Percentiles rank a stretch among this genome's conserved stretches.
Conservation (phyloP, 495 filamentous ascomycete genomes). For the Neurospora sp. region DNA sequence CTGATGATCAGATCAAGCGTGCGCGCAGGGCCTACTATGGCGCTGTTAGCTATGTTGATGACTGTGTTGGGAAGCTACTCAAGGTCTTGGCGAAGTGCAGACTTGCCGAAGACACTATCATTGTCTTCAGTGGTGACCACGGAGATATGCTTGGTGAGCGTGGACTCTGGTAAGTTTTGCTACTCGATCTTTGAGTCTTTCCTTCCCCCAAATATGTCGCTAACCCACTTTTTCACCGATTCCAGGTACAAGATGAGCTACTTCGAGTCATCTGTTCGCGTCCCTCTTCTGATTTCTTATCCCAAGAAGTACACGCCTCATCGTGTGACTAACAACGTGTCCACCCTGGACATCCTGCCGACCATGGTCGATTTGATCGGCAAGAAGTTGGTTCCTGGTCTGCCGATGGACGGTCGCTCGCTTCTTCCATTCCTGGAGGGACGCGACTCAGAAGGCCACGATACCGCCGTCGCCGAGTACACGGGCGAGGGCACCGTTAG, state of each 20-base stretch:
- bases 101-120: slow-evolving; percentile 69
- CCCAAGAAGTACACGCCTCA: slow-evolving; percentile 58
- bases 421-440: slow-evolving; percentile 62
- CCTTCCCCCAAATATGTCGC: not conserved
- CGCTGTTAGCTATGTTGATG: slow-evolving; percentile 80
- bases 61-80: slow-evolving; percentile 72
- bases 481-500: slow-evolving; percentile 79
- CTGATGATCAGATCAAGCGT: slow-evolving; percentile 66
- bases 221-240: not conserved
- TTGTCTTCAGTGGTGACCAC: slow-evolving; percentile 83
- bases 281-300: slow-evolving; percentile 68
- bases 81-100: slow-evolving; percentile 61
- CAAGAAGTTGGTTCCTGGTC: slow-evolving; percentile 44
- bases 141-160: slow-evolving; percentile 90
- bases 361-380: slow-evolving; percentile 76
- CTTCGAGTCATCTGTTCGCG: slow-evolving; percentile 74
- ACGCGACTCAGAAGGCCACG: slow-evolving; percentile 38
- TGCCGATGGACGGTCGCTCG: slow-evolving; percentile 71
- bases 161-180: slow-evolving; percentile 52
- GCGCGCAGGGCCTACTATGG: slow-evolving; percentile 81
- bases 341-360: slow-evolving; percentile 74
- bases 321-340: slow-evolving; percentile 65
- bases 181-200: not conserved
- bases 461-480: slow-evolving; percentile 81
- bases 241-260: slow-evolving; percentile 81